Evolutionary conservation across 1,284 basidiomycete species (phyloP).

Genomic region (Fomes fomentarius): DNA sequence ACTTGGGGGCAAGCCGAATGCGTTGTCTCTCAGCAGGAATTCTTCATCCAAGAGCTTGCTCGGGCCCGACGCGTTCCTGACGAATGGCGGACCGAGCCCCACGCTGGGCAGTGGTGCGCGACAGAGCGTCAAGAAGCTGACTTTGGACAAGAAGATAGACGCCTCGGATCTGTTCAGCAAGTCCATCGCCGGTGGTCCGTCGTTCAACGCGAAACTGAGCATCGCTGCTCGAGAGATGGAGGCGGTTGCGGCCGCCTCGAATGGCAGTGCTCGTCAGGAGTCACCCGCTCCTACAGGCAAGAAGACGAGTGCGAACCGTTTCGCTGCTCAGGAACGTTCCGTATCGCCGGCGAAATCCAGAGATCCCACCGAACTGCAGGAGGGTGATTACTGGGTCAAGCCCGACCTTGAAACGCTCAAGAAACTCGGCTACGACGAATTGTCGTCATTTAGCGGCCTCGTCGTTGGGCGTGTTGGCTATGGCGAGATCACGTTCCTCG

Average conservation of each 20-base stretch:
- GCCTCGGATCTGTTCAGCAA: conserved; percentile 69
- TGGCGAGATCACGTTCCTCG: conserved; percentile 89
- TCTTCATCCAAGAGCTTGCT: conserved; percentile 45
- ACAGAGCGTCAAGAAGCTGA: conserved; percentile 93
- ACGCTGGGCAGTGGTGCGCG: conserved; percentile 69
- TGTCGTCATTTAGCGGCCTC: conserved; percentile 75
- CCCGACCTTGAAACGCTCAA: conserved; percentile 77
- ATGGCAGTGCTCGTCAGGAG: conserved; percentile 34
- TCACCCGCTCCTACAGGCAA: conserved; percentile 44
- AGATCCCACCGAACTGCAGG: conserved; percentile 51
- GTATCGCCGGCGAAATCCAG: conserved; percentile 21
- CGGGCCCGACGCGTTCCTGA: conserved; percentile 55
- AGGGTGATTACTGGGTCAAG: conserved; percentile 90
- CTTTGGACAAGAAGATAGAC: conserved; percentile 82
- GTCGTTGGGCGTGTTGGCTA: conserved; percentile 90
- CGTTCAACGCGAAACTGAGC: conserved; percentile 74
- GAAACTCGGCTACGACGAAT: conserved; percentile 70
- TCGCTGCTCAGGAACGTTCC: conserved; percentile 1
- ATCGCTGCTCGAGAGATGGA: conserved; percentile 76
- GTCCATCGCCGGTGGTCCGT: conserved; percentile 56
- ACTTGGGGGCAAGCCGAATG: conserved; percentile 54
- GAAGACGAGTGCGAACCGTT: conserved; percentile 35
- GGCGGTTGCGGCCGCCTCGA: conserved; percentile 30
- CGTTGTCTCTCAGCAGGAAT: conserved; percentile 52
- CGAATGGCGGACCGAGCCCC: conserved; percentile 67